Base-by-base conservation (phyloP, 176 grass and related monocot species). In the Miscanthus lutarioriparius region DNA sequence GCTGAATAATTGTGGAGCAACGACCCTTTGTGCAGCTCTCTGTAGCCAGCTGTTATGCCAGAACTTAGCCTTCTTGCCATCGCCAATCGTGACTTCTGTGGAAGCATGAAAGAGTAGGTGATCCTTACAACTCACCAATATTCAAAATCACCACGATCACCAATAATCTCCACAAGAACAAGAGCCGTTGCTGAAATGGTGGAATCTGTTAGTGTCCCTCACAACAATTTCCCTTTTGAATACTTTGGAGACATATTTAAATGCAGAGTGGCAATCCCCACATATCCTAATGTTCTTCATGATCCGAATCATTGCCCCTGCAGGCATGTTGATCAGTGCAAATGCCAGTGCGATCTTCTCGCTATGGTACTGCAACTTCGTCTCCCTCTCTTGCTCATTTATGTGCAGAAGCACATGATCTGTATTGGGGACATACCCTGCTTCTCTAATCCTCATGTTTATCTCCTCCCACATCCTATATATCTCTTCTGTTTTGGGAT, bases 201-300 rank as follows among this genome's bases (percentile, higher is more conserved):
- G 90, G 86, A 94, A 94, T 68, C 90, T 78, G 45, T 94, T 94
- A 28, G 75, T 94, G 81, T 94, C 92, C 79, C 92, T 92, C 64
- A 94, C 85, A 77, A 92, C 67, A 66, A 94, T 92, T 56, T 92
- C 92, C 70, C 90, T 91, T 76, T 86, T 17, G 3, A 83, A 88
- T 72, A 88, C 87, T 64, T 77, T 77, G 51, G 92, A 94, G 75
- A 90, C 79, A 51, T 86, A 85, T 70, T 77, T 94, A 86, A 94
- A 92, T 53, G 87, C 92, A 81, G 87, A 83, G 77, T 94, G 92
- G 64, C 92, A 94, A 80, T 94, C 92, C 30, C 92, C 87, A 9
- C 92, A 94, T 78, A 94, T 92, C 75, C 92, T 92, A 56, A 94
- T 90, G 76, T 94, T 94, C 38, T 94, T 94, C 89, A 94, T 94